Conservation (phyloP, 1,284 basidiomycete genomes). For the Cutaneotrichosporon daszewskae region DNA sequence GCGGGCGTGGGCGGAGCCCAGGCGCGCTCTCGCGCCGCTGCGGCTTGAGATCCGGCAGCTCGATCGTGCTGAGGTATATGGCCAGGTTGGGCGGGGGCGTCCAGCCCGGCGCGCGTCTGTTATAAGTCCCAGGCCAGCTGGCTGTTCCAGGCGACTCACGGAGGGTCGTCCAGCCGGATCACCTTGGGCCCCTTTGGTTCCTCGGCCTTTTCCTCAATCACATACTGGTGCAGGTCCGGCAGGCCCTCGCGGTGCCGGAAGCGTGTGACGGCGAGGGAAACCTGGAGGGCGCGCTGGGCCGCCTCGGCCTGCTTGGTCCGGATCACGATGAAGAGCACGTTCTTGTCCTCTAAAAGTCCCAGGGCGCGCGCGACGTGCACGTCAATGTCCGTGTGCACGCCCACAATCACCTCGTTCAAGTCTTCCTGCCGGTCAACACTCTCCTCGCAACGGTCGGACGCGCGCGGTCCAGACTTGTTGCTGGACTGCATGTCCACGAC, state of each 20-base stretch:
- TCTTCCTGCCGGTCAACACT: conserved; percentile 36
- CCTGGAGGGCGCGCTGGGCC: conserved; percentile 36
- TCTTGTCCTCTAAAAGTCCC: conserved; percentile 31
- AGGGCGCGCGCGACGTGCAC: conserved; percentile 31
- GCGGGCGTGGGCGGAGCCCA: too few relatives aligned
- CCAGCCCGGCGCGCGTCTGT: conserved; percentile 15
- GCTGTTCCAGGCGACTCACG: conserved; percentile 5
- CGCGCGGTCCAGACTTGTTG: too few relatives aligned
- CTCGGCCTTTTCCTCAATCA: conserved; percentile 33
- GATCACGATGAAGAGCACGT: conserved; percentile 40
- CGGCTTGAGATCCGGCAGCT: conserved; percentile 41
- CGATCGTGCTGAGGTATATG: conserved; percentile 44
- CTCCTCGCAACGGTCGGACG: too few relatives aligned
- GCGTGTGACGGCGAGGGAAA: conserved; percentile 39
- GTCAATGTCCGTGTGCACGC: conserved; percentile 27
- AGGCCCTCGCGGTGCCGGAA: conserved; percentile 40
- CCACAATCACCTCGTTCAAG: conserved; percentile 44
- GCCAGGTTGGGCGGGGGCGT: conserved; percentile 35
- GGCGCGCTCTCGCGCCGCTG: neutral
- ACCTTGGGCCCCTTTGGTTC: conserved; percentile 24
- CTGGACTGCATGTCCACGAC: too few relatives aligned
- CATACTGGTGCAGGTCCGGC: conserved; percentile 42
- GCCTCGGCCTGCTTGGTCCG: conserved; percentile 31
- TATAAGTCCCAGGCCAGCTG: neutral
- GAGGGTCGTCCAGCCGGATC: conserved; percentile 40